Conservation (phyloP, 2,329 filamentous ascomycete species). For the Plenodomus biglobosus region DNA sequence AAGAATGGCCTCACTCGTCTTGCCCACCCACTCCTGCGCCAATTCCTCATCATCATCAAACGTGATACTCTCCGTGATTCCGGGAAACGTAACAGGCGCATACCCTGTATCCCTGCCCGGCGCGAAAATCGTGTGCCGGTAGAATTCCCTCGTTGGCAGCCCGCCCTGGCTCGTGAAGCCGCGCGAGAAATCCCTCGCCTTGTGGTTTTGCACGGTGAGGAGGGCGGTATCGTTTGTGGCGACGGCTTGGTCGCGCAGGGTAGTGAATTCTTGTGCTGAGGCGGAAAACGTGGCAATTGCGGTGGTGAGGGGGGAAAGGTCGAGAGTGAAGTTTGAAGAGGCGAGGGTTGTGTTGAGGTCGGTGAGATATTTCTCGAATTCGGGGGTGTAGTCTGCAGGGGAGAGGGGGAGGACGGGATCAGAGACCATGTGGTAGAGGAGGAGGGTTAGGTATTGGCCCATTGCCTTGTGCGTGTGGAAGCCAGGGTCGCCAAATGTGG, state of each 20-base stretch:
- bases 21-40: conserved; percentile 40
- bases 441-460: conserved; percentile 50
- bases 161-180: conserved; percentile 52
- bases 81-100: conserved; percentile 43
- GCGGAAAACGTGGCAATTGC: conserved; percentile 44
- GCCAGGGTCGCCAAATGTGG: conserved; percentile 53
- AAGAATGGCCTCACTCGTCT: conserved; percentile 37
- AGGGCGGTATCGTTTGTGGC: conserved; percentile 29
- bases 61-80: conserved; percentile 43
- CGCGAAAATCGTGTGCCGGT: conserved; percentile 51
- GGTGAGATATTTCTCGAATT: conserved; percentile 42
- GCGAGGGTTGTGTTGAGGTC: conserved; percentile 38
- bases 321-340: conserved; percentile 33
- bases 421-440: conserved; percentile 47
- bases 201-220: conserved; percentile 47
- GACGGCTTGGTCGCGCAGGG: conserved; percentile 35
- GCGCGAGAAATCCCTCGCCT: conserved; percentile 50
- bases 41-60: conserved; percentile 32
- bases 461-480: conserved; percentile 55
- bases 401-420: conserved; percentile 46
- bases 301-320: conserved; percentile 33
- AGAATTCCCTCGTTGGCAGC: conserved; percentile 49
- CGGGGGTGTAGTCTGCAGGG: conserved; percentile 43
- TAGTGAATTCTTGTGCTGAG: conserved; percentile 30
- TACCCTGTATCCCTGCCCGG: conserved; percentile 49